Percentiles rank a stretch among this genome's conserved stretches.
Evolutionary conservation across 1,139 yeast species (phyloP).

Genomic region (Magnusiomyces suaveolens): DNA sequence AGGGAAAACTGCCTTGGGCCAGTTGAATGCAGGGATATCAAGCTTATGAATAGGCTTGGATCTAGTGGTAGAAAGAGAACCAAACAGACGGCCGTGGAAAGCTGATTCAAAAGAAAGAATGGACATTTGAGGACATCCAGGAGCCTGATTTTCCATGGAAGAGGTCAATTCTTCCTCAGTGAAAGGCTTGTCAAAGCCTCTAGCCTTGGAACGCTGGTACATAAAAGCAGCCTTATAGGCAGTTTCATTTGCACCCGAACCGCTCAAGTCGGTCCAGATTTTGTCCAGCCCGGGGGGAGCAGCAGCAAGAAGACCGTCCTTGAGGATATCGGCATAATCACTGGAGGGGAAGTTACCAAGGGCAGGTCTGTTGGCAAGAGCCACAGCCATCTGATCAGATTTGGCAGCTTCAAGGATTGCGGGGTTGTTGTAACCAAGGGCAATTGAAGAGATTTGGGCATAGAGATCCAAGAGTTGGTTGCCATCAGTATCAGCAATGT

Average conservation of each 20-base stretch:
- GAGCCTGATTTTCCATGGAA: constrained; percentile 58
- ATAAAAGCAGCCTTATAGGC: constrained; percentile 80
- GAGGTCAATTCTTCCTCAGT: constrained; percentile 50
- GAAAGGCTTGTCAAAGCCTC: constrained; percentile 43
- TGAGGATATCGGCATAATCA: constrained; percentile 50
- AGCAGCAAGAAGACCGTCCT: constrained; percentile 45
- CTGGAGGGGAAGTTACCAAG: constrained; percentile 64
- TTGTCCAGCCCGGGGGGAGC: constrained; percentile 64
- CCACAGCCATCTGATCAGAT: constrained; percentile 55
- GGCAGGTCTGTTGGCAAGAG: constrained; percentile 69
- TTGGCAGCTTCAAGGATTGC: constrained; percentile 51
- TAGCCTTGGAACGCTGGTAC: constrained; percentile 55
- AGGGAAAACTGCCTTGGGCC: constrained; percentile 86
- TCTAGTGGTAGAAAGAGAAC: constrained; percentile 66
- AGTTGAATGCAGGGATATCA: constrained; percentile 73
- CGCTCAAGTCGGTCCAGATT: constrained; percentile 68
- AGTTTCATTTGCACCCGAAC: constrained; percentile 77
- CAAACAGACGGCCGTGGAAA: constrained; percentile 79
- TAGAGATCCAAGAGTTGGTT: constrained; percentile 58
- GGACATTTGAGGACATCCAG: constrained; percentile 67
- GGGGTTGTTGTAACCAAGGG: constrained; percentile 74
- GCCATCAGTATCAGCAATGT: constrained; percentile 63
- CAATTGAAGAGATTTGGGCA: constrained; percentile 70
- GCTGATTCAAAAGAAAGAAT: constrained; percentile 63
- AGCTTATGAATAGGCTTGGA: constrained; percentile 78